phyloP scores from a whole-genome alignment of 2,329 filamentous ascomycete genomes.

The Incumbomyces delicatus region DNA sequence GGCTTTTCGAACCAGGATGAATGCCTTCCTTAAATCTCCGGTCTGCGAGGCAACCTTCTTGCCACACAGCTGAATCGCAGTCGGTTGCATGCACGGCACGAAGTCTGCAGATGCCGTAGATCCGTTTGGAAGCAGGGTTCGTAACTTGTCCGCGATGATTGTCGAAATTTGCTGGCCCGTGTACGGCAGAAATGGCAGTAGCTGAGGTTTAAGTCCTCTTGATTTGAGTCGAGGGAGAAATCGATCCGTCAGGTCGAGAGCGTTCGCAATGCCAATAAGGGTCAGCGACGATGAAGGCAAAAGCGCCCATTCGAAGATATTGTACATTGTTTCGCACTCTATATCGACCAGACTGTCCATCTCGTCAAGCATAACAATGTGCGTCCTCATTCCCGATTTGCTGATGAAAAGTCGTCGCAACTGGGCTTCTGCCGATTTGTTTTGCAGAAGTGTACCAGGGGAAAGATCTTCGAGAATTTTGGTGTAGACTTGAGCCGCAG shows the following conservation, averaged over 20 bases:
- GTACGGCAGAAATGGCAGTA: slow-evolving; percentile 90
- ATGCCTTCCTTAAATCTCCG: slow-evolving; percentile 87
- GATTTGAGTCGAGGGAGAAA: slow-evolving; percentile 89
- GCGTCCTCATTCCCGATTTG: slow-evolving; percentile 45
- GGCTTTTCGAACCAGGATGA: slow-evolving; percentile 83
- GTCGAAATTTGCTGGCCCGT: slow-evolving; percentile 75
- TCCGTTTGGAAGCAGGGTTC: slow-evolving; percentile 55
- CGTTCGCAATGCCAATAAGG: slow-evolving; percentile 89
- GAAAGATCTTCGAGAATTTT: slow-evolving; percentile 64
- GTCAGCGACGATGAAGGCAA: slow-evolving; percentile 68
- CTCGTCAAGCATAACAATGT: slow-evolving; percentile 84
- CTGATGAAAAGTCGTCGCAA: slow-evolving; percentile 61
- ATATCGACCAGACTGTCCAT: slow-evolving; percentile 88
- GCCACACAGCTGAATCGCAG: slow-evolving; percentile 85
- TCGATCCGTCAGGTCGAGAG: slow-evolving; percentile 86
- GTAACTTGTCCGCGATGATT: slow-evolving; percentile 76
- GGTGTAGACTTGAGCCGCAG: slow-evolving; percentile 72
- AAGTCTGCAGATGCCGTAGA: slow-evolving; percentile 45
- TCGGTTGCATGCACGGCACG: slow-evolving; percentile 84
- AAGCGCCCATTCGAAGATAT: slow-evolving; percentile 93
- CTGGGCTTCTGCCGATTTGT: slow-evolving; percentile 56
- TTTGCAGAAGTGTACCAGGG: slow-evolving; percentile 50
- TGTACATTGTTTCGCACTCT: slow-evolving; percentile 81
- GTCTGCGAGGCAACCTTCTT: slow-evolving; percentile 92
- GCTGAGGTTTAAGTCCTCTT: slow-evolving; percentile 77